Evolutionary conservation across 2,329 filamentous ascomycete species (phyloP).

Genomic region (Aspergillus calidoustus): DNA sequence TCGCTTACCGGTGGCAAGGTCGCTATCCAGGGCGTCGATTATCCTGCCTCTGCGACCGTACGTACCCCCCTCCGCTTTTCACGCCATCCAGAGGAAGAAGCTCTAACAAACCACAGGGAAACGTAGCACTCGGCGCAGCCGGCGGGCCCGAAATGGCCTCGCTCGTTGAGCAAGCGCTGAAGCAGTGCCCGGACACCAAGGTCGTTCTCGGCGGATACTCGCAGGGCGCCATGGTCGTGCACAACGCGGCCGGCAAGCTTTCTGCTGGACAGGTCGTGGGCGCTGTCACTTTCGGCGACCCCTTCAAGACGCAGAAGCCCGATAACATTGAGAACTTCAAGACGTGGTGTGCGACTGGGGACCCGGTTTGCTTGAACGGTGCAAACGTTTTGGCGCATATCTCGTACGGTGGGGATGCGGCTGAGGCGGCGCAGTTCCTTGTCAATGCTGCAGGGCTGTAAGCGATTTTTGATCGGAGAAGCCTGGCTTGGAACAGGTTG

Average conservation of each 20-base stretch:
- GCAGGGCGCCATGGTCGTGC: slow-evolving; percentile 42
- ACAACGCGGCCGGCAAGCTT: slow-evolving; percentile 37
- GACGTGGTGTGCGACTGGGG: slow-evolving; percentile 56
- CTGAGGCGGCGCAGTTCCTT: slow-evolving; percentile 45
- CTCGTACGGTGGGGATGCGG: slow-evolving; percentile 43
- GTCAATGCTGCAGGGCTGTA: slow-evolving; percentile 29
- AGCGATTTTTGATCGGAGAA: not conserved
- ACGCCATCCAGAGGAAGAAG: not conserved
- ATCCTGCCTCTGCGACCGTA: slow-evolving; percentile 34
- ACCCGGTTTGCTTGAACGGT: slow-evolving; percentile 57
- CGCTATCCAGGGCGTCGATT: slow-evolving; percentile 39
- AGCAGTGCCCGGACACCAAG: slow-evolving; percentile 40
- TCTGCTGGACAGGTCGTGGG: slow-evolving; percentile 42
- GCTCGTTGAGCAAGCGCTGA: slow-evolving; percentile 34
- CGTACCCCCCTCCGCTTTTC: not conserved
- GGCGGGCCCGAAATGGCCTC: slow-evolving; percentile 37
- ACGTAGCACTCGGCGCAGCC: slow-evolving; percentile 31
- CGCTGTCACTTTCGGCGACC: slow-evolving; percentile 53
- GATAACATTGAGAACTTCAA: slow-evolving; percentile 50
- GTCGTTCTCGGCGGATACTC: slow-evolving; percentile 41
- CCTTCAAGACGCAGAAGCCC: slow-evolving; percentile 46
- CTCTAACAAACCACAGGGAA: slow-evolving; percentile 25
- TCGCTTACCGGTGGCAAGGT: slow-evolving; percentile 32
- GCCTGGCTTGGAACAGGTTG: not conserved
- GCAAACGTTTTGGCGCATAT: slow-evolving; percentile 49